These are phyloP conservation scores for Bipolaris bicolor DNA, from an alignment of 2,329 filamentous ascomycete genomes.

Conservation along the genomic window DNA sequence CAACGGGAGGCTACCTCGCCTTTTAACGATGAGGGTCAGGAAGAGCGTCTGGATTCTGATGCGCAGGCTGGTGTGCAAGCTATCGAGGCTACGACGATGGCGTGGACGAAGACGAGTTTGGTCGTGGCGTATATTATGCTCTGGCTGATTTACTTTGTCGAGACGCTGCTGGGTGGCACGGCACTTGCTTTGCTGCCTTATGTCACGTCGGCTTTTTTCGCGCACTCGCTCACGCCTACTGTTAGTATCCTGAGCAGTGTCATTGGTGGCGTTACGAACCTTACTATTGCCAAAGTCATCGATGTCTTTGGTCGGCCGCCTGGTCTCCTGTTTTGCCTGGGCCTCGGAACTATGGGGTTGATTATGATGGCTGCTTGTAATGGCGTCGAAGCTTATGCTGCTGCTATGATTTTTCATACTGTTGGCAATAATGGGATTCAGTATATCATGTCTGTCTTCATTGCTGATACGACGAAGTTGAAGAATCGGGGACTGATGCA, in stretches of 20 bases:
- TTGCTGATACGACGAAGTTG: slow-evolving; percentile 70
- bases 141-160: slow-evolving; percentile 49
- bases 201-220: slow-evolving; percentile 47
- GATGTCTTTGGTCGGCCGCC: slow-evolving; percentile 50
- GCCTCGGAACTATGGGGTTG: slow-evolving; percentile 44
- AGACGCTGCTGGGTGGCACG: slow-evolving; percentile 51
- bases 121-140: slow-evolving; percentile 10
- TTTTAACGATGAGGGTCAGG: neutral
- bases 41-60: neutral
- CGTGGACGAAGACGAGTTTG: slow-evolving; percentile 10
- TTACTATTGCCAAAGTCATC: slow-evolving; percentile 48
- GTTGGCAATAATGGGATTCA: slow-evolving; percentile 64
- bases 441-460: slow-evolving; percentile 59
- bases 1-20: neutral
- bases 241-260: slow-evolving; percentile 41
- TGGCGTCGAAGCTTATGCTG: slow-evolving; percentile 65
- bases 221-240: slow-evolving; percentile 43
- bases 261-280: slow-evolving; percentile 43
- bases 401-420: slow-evolving; percentile 69
- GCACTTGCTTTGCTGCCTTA: slow-evolving; percentile 45
- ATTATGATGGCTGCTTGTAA: slow-evolving; percentile 70
- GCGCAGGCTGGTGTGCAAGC: slow-evolving; percentile 10
- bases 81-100: slow-evolving; percentile 13
- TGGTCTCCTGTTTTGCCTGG: slow-evolving; percentile 38
- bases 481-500: slow-evolving; percentile 68